Percentiles rank a stretch among this genome's conserved stretches.
Evolutionary conservation across 2,329 filamentous ascomycete species (phyloP).

Genomic region (Arachnopeziza araneosa): DNA sequence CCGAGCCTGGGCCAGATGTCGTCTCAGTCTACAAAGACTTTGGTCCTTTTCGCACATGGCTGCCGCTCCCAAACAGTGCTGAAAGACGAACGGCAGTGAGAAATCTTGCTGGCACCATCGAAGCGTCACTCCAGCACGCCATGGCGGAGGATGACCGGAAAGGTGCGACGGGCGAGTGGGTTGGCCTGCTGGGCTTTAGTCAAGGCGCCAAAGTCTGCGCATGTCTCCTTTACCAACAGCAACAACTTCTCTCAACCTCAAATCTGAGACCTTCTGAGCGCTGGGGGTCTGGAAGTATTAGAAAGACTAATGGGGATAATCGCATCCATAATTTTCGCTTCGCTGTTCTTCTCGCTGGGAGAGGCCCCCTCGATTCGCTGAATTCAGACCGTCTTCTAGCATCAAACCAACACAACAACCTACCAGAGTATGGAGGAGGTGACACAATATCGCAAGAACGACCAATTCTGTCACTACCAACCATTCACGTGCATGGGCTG

Average conservation of each 20-base stretch:
- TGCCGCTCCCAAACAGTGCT: not conserved
- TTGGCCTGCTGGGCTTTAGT: slow-evolving; percentile 22
- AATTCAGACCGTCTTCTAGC: too few species aligned
- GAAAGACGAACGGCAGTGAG: not conserved
- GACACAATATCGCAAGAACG: too few species aligned
- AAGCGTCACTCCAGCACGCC: too few species aligned
- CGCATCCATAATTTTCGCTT: not conserved
- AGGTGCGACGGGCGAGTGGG: slow-evolving; percentile 9
- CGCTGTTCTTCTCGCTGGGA: not conserved
- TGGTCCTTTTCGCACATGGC: not conserved
- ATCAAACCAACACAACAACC: not conserved
- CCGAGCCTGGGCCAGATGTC: slow-evolving; percentile 23
- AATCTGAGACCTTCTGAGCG: too few species aligned
- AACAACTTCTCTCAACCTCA: slow-evolving; percentile 4
- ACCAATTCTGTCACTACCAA: slow-evolving; percentile 25
- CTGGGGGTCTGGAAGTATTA: too few species aligned
- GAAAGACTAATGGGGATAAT: too few species aligned
- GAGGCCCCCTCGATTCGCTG: not conserved
- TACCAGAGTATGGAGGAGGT: not conserved
- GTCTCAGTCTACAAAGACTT: not conserved
- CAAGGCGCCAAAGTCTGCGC: slow-evolving; percentile 21
- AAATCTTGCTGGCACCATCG: not conserved
- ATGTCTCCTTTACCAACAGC: slow-evolving; percentile 17
- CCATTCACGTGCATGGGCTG: slow-evolving; percentile 63
- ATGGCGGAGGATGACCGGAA: not conserved